A percentile compares a stretch with the other conserved stretches of the same genome.
Conservation (phyloP, 495 filamentous ascomycete species). For the Physcia stellaris region DNA sequence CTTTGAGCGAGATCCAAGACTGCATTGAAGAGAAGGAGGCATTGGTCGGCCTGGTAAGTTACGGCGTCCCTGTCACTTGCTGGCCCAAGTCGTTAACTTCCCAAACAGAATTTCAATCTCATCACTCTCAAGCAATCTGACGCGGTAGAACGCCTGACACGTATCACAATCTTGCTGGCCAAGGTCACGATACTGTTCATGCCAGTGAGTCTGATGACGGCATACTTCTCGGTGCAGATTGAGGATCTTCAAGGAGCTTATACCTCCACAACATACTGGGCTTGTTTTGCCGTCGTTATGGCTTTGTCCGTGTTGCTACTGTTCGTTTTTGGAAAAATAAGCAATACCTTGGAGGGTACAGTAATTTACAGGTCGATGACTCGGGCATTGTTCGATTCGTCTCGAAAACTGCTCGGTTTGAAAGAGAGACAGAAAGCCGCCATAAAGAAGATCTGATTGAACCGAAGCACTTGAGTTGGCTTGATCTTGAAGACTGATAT, state of each 20-base stretch:
- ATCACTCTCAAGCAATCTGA: slow-evolving; percentile 74
- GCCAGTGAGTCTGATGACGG: slow-evolving; percentile 70
- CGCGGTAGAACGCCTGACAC: slow-evolving; percentile 62
- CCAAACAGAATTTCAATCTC: slow-evolving; percentile 65
- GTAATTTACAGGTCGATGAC: slow-evolving; percentile 34
- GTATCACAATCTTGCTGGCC: slow-evolving; percentile 68
- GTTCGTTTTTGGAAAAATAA: slow-evolving; percentile 29
- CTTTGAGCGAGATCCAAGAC: slow-evolving; percentile 66
- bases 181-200: slow-evolving; percentile 78
- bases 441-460: no score
- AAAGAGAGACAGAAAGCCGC: no score
- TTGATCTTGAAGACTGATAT: no score
- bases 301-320: slow-evolving; percentile 47
- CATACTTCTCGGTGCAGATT: slow-evolving; percentile 69
- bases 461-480: no score
- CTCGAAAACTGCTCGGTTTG: no score
- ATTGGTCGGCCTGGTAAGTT: slow-evolving; percentile 51
- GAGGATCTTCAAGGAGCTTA: slow-evolving; percentile 42
- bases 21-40: slow-evolving; percentile 68
- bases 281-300: slow-evolving; percentile 53
- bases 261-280: slow-evolving; percentile 55
- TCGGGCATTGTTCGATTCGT: slow-evolving; percentile 22
- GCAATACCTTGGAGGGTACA: slow-evolving; percentile 36
- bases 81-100: slow-evolving; percentile 10
- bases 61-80: not conserved